phyloP scores from a whole-genome alignment of 2,329 filamentous ascomycete genomes.

The Ascochyta koolunga region DNA sequence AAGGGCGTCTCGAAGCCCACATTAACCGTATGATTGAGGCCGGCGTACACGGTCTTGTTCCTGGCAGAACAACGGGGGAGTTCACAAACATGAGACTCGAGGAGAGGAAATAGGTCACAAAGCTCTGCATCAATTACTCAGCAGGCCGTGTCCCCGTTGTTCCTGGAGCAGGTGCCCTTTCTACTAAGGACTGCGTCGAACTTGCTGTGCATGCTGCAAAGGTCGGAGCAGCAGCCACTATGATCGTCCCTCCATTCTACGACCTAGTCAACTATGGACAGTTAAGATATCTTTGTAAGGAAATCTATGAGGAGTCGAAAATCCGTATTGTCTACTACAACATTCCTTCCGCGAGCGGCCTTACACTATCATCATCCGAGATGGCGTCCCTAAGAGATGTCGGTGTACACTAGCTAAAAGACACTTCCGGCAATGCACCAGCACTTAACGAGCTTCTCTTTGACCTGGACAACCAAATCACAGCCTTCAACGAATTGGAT shows the following conservation, averaged over 20 bases:
- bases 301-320: constrained; percentile 49
- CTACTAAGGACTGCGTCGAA: constrained; percentile 51
- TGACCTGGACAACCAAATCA: constrained; percentile 50
- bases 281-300: constrained; percentile 50
- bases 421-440: constrained; percentile 60
- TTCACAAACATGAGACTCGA: constrained; percentile 54
- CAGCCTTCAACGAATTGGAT: constrained; percentile 61
- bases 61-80: constrained; percentile 59
- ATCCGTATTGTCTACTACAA: constrained; percentile 60
- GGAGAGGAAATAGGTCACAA: constrained; percentile 55
- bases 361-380: constrained; percentile 51
- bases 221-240: constrained; percentile 51
- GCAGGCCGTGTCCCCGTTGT: constrained; percentile 52
- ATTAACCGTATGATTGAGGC: constrained; percentile 54
- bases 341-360: constrained; percentile 56
- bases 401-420: constrained; percentile 59
- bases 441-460: constrained; percentile 59
- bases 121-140: constrained; percentile 47
- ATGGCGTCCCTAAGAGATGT: constrained; percentile 54
- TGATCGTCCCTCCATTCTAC: constrained; percentile 60
- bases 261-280: constrained; percentile 52
- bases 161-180: constrained; percentile 54
- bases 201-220: constrained; percentile 50
- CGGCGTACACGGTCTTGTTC: constrained; percentile 58
- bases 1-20: constrained; percentile 49